phyloP scores from a whole-genome alignment of 2,329 filamentous ascomycete genomes.

The Diaporthe vaccinii region DNA sequence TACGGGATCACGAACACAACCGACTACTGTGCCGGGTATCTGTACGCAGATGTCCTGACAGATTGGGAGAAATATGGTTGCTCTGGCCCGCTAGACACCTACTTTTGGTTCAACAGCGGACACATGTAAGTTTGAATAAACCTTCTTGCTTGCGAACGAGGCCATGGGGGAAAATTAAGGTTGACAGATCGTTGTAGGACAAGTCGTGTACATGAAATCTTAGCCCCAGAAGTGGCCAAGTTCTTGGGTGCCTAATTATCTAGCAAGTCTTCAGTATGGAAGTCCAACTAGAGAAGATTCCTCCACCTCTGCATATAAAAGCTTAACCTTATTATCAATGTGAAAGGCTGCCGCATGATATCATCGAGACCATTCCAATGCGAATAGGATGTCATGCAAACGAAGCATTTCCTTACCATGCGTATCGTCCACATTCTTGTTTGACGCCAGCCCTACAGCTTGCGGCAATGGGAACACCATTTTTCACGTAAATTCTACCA shows the following conservation, averaged over 20 bases:
- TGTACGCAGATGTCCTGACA: conserved; percentile 43
- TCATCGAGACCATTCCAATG: background rate
- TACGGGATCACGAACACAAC: conserved; percentile 50
- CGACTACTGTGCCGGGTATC: conserved; percentile 46
- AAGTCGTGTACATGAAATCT: conserved; percentile 13
- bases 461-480: background rate
- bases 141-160: background rate
- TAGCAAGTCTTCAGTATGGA: background rate
- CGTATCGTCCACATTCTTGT: background rate
- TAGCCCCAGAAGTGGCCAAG: conserved; percentile 14
- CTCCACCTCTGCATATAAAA: too few species aligned
- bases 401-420: background rate
- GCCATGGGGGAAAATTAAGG: background rate
- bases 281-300: background rate
- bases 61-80: conserved; percentile 46
- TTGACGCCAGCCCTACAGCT: background rate
- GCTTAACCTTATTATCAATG: background rate
- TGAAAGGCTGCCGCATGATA: background rate
- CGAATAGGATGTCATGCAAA: background rate
- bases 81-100: conserved; percentile 45
- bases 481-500: too few species aligned
- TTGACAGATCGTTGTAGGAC: background rate
- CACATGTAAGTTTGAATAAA: conserved; percentile 42
- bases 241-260: background rate
- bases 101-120: conserved; percentile 51